A percentile compares a stretch with the other conserved stretches of the same genome.
Evolutionary conservation across 2,329 filamentous ascomycete genomes (phyloP).

Genomic region (Chrysoporthe austroafricana): DNA sequence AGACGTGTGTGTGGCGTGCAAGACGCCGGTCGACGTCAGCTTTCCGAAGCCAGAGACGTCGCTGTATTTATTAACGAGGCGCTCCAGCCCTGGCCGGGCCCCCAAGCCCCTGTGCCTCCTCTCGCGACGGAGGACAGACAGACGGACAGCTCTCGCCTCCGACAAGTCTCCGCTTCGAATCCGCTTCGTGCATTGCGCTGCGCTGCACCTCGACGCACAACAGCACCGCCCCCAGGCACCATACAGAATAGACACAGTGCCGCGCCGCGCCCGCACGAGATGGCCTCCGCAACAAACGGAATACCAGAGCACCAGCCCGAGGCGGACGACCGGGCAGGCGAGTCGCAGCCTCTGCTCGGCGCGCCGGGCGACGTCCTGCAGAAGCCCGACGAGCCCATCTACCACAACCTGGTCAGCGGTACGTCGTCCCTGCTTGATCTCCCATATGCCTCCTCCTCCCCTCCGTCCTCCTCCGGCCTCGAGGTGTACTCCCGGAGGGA

Average conservation of each 20-base stretch:
- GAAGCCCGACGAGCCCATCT: slow-evolving; percentile 63
- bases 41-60: neutral
- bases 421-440: slow-evolving; percentile 33
- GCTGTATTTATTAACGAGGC: neutral
- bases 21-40: slow-evolving; percentile 1
- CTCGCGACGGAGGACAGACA: too few relatives aligned
- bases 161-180: too few relatives aligned
- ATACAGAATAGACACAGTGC: neutral
- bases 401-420: slow-evolving; percentile 78
- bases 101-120: too few relatives aligned
- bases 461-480: neutral
- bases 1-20: neutral
- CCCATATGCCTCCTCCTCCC: neutral
- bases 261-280: slow-evolving; percentile 37
- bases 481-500: too few relatives aligned
- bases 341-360: slow-evolving; percentile 74
- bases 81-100: too few relatives aligned
- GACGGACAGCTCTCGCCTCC: too few relatives aligned
- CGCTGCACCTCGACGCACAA: neutral
- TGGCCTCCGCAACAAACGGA: slow-evolving; percentile 69
- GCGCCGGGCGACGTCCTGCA: slow-evolving; percentile 75
- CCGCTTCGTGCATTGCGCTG: too few relatives aligned
- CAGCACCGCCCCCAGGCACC: neutral
- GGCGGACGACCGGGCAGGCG: slow-evolving; percentile 42
- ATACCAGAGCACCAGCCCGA: slow-evolving; percentile 59